A percentile compares a stretch with the other conserved stretches of the same genome.
Conservation (phyloP, 1,284 basidiomycete species). For the Ganoderma resinaceum region DNA sequence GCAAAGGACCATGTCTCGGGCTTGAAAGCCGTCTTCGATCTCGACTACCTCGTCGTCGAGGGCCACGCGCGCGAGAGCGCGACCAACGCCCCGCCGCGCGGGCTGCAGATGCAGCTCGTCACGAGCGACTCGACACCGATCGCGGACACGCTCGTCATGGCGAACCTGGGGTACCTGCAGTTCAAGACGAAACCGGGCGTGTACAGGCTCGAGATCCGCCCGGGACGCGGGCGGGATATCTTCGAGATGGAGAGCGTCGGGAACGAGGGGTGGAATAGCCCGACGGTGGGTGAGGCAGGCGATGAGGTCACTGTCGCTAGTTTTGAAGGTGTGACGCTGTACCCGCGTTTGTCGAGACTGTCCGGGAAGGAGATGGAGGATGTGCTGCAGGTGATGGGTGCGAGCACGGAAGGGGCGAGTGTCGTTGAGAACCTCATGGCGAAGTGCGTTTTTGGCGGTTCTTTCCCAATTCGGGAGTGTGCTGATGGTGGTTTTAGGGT, state of each 20-base stretch:
- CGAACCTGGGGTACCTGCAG: slow-evolving; percentile 96
- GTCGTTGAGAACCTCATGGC: slow-evolving; percentile 56
- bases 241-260: slow-evolving; percentile 87
- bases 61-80: slow-evolving; percentile 87
- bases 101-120: slow-evolving; percentile 84
- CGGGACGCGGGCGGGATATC: slow-evolving; percentile 83
- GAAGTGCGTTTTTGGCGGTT: slow-evolving; percentile 46
- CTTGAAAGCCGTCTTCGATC: slow-evolving; percentile 85
- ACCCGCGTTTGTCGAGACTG: slow-evolving; percentile 77
- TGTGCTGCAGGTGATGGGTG: slow-evolving; percentile 59
- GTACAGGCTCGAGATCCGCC: slow-evolving; percentile 83
- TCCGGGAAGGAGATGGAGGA: slow-evolving; percentile 84
- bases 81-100: slow-evolving; percentile 76
- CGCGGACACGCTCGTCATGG: slow-evolving; percentile 90
- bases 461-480: not conserved
- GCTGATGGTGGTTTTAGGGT: slow-evolving; percentile 49
- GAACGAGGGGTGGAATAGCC: slow-evolving; percentile 85
- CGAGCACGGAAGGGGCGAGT: slow-evolving; percentile 40
- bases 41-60: slow-evolving; percentile 93
- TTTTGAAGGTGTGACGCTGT: slow-evolving; percentile 89
- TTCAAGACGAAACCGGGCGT: slow-evolving; percentile 93
- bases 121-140: slow-evolving; percentile 57
- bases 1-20: slow-evolving; percentile 58
- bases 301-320: slow-evolving; percentile 81
- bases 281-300: slow-evolving; percentile 67